Base-by-base conservation (phyloP, 352 stramenopile genomes). In the Pythium sukuiense region DNA sequence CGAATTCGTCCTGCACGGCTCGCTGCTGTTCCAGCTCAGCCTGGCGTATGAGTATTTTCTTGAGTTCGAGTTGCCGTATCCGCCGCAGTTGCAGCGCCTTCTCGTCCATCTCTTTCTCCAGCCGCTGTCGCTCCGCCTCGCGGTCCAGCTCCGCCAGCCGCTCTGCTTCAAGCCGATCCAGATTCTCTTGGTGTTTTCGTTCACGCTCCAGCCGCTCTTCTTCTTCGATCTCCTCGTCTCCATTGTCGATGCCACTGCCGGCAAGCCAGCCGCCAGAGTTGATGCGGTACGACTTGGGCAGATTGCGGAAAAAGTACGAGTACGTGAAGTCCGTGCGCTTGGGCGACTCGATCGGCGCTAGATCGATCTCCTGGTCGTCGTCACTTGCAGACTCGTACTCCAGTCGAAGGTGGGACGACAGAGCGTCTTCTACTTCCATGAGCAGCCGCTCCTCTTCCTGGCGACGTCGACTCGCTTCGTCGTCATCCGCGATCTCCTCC, bases 221-320 rank as follows among this genome's bases (percentile, higher is more conserved):
- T 63, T 90, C 82, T 57, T 92, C 84, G 18, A 79, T 67, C 56
- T 90, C 84, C 72, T 92, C 84, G 30, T 92, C 84, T 6, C 81
- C 81, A 26, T 92, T 92, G 26, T 92, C 75, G 8, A 89, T 59
- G 1, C 81, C 83, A 65, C 80, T 89, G 35, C 83, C 81, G 46
- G 73, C 70, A 4, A 72, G 20, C 83, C 81, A 92, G 0, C 76
- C 72, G 48, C 71, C 79, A 6, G 76, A 62, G 33, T 76, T 74
- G 35, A 85, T 68, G 45, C 70, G 76, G 41, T 83, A 83, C 13
- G 72, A 69, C 18, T 61, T 53, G 5, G 81, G 81, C 5, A 92
- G 73, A 50, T 84, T 87, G 11, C 78, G 75, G 60, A 90, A 92
- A 69, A 92, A 90, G 55, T 89, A 89, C 16, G 83, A 90, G 9